Conservation (phyloP, 2,329 filamentous ascomycete genomes). For the Pestalotiopsis sp. region DNA sequence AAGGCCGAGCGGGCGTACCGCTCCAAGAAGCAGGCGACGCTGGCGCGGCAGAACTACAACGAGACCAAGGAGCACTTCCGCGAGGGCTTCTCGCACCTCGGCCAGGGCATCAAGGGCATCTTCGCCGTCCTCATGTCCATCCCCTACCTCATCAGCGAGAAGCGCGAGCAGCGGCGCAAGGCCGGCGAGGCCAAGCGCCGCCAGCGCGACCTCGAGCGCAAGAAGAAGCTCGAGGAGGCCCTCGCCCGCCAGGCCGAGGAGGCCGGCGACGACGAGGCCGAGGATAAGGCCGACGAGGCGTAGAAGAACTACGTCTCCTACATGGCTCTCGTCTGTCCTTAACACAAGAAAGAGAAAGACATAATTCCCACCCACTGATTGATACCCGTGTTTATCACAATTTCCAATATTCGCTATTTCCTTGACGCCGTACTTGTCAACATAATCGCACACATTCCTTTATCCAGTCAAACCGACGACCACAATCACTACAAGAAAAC, state of each 20-base stretch:
- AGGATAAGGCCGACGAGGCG: not conserved
- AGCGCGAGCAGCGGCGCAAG: constrained; percentile 31
- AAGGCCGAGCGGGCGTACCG: constrained; percentile 43
- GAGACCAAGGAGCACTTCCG: constrained; percentile 41
- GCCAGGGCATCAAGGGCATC: constrained; percentile 31
- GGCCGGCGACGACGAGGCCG: not conserved
- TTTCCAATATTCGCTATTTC: constrained; percentile 2
- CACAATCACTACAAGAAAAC: constrained; percentile 1
- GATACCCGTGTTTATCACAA: constrained; percentile 4
- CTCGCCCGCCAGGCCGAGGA: constrained; percentile 15
- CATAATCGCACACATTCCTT: not conserved
- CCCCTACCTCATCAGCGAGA: constrained; percentile 39
- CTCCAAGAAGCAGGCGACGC: constrained; percentile 40
- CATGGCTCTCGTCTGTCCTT: not conserved
- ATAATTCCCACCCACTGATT: constrained; percentile 8
- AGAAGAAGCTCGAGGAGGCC: constrained; percentile 35
- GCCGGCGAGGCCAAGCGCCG: constrained; percentile 31
- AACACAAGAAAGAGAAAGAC: not conserved
- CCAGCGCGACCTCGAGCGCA: constrained; percentile 33
- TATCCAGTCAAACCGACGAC: not conserved
- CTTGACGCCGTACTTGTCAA: not conserved
- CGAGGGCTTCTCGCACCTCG: constrained; percentile 38
- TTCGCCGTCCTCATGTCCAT: constrained; percentile 32
- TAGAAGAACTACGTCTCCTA: not conserved
- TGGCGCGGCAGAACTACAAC: constrained; percentile 37